These are phyloP conservation scores for Trichoderma gamsii DNA, from an alignment of 495 filamentous ascomycete genomes.

Conservation along the genomic window DNA sequence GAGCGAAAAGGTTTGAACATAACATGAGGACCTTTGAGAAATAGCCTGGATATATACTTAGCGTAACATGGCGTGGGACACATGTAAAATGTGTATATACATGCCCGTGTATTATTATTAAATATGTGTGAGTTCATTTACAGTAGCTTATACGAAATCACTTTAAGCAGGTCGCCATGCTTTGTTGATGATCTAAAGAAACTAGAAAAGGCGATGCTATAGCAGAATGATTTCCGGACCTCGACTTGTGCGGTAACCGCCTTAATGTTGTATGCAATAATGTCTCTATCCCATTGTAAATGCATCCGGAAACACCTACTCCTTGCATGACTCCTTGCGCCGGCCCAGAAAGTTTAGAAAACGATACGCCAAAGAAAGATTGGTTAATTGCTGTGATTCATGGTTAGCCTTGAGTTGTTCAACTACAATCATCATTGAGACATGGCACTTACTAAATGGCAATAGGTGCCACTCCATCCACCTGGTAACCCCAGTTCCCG, in stretches of 20 bases:
- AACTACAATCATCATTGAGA: background rate
- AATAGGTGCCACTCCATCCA: slow-evolving; percentile 90
- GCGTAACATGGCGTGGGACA: background rate
- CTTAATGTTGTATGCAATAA: background rate
- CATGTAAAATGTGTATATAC: background rate
- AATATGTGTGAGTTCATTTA: background rate
- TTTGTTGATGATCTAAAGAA: background rate
- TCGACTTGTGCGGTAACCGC: background rate
- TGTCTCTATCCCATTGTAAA: slow-evolving; percentile 2
- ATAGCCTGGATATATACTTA: background rate
- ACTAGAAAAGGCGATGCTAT: background rate
- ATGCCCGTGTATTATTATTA: background rate
- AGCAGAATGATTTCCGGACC: background rate
- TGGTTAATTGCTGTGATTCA: slow-evolving; percentile 8
- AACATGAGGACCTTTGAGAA: background rate
- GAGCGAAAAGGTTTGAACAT: slow-evolving; percentile 67
- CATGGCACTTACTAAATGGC: slow-evolving; percentile 83
- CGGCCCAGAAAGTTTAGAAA: background rate
- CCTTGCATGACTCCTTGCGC: background rate
- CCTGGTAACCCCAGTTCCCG: slow-evolving; percentile 94
- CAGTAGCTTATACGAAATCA: too few species aligned
- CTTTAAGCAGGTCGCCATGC: too few species aligned
- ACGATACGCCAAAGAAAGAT: background rate
- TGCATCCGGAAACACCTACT: background rate
- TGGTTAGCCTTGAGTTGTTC: background rate